Conservation (phyloP, 2,329 filamentous ascomycete genomes). For the Arthrocladium fulminans region DNA sequence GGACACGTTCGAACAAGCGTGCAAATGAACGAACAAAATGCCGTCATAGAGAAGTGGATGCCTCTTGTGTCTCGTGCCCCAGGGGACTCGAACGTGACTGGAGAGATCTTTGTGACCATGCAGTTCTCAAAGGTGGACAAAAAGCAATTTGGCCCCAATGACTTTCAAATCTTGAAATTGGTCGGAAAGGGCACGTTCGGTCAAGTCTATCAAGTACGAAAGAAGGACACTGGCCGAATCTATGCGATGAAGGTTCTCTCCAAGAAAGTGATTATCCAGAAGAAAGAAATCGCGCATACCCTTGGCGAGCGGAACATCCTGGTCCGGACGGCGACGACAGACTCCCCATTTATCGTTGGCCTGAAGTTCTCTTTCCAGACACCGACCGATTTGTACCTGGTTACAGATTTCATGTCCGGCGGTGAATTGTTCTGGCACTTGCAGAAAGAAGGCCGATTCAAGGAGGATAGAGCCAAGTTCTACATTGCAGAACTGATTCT, state of each 20-base stretch:
- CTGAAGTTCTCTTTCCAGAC: conserved; percentile 99
- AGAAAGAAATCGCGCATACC: conserved; percentile 97
- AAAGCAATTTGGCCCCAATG: conserved; percentile 85
- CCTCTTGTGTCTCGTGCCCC: conserved; percentile 68
- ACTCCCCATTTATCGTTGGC: conserved; percentile 95
- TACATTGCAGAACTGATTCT: conserved; percentile 97
- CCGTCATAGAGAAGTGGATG: conserved; percentile 76
- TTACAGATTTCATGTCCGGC: conserved; percentile 98
- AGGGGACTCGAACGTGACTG: conserved; percentile 65
- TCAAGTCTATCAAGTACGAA: conserved; percentile 95
- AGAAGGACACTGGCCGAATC: conserved; percentile 90
- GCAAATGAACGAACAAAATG: conserved; percentile 57
- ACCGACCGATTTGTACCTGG: conserved; percentile 90
- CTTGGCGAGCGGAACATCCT: conserved; percentile 95
- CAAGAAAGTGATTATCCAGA: conserved; percentile 99
- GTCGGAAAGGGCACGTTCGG: conserved; percentile 98
- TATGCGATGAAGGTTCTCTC: conserved; percentile 99
- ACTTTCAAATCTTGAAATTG: conserved; percentile 91
- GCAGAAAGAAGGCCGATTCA: conserved; percentile 92
- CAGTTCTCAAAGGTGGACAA: conserved; percentile 79
- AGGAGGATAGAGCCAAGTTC: conserved; percentile 91
- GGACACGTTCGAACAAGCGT: conserved; percentile 80
- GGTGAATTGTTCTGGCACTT: conserved; percentile 98
- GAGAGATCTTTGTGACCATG: conserved; percentile 82
- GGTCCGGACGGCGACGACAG: conserved; percentile 87